Conservation (phyloP, 495 filamentous ascomycete genomes). For the Ascodesmis nigricans region DNA sequence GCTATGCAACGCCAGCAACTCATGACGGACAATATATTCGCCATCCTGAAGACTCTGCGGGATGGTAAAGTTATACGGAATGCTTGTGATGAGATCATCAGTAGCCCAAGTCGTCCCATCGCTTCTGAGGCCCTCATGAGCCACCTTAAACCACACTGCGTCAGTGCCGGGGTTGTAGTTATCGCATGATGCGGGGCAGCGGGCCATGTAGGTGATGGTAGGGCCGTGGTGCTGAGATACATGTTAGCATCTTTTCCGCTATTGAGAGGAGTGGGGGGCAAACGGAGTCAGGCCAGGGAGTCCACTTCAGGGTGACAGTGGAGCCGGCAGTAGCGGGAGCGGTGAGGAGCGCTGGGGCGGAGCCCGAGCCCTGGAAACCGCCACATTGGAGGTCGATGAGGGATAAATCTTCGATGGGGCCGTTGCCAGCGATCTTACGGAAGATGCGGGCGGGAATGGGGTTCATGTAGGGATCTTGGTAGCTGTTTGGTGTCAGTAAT, state of each 20-base stretch:
- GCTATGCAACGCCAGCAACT: constrained; percentile 48
- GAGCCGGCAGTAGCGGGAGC: constrained; percentile 33
- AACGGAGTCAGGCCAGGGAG: constrained; percentile 21
- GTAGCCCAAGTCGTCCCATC: constrained; percentile 35
- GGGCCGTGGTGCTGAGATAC: too few species aligned
- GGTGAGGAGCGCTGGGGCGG: constrained; percentile 32
- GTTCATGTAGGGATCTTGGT: constrained; percentile 29
- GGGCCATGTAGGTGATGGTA: constrained; percentile 43
- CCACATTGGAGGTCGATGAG: constrained; percentile 29
- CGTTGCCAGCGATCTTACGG: constrained; percentile 29
- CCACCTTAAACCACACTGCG: constrained; percentile 41
- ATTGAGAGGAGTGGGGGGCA: too few species aligned
- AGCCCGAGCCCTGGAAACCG: constrained; percentile 24
- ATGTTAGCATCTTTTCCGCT: constrained; percentile 34
- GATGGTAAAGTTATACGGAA: constrained; percentile 38
- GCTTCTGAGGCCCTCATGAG: constrained; percentile 28
- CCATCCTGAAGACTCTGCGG: constrained; percentile 37
- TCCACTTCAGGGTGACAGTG: constrained; percentile 39
- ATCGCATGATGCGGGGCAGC: constrained; percentile 40
- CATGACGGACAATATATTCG: constrained; percentile 50
- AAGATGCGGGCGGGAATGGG: constrained; percentile 26
- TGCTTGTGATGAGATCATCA: constrained; percentile 35
- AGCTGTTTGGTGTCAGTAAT: constrained; percentile 22
- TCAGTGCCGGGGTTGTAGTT: constrained; percentile 31
- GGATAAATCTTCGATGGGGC: constrained; percentile 29